Evolutionary conservation across 495 filamentous ascomycete genomes (phyloP).

Genomic region (Peziza echinospora): DNA sequence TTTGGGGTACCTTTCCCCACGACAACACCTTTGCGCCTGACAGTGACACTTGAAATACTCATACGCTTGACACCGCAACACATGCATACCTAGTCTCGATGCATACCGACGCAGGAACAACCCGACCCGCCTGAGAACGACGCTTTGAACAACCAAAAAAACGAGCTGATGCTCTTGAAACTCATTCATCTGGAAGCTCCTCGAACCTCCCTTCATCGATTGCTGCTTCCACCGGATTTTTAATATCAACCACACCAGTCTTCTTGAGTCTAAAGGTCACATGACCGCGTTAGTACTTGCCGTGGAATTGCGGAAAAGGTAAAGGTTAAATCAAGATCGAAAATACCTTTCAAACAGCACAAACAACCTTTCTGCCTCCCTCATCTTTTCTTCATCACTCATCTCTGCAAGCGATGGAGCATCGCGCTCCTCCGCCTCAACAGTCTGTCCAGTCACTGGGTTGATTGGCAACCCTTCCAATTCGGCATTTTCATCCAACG

Average conservation of each 20-base stretch:
- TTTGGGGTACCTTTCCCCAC: too few species aligned
- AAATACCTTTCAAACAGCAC: constrained; percentile 78
- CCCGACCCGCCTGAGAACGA: too few species aligned
- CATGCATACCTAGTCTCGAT: too few species aligned
- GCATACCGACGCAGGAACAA: too few species aligned
- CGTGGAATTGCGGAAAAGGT: background rate
- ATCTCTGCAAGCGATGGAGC: constrained; percentile 35
- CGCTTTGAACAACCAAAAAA: too few species aligned
- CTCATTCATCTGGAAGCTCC: too few species aligned
- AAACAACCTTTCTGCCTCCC: constrained; percentile 81
- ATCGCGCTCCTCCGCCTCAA: constrained; percentile 38
- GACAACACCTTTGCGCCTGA: too few species aligned
- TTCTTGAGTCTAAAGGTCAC: constrained; percentile 39
- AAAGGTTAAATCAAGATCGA: too few species aligned
- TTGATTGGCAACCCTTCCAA: constrained; percentile 34
- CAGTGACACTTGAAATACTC: too few species aligned
- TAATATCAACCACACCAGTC: constrained; percentile 60
- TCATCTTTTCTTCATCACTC: constrained; percentile 78
- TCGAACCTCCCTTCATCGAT: constrained; percentile 57
- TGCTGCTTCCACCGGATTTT: constrained; percentile 68
- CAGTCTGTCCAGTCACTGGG: constrained; percentile 72
- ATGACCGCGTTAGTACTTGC: constrained; percentile 6
- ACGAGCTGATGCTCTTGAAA: too few species aligned
- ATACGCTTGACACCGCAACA: too few species aligned
- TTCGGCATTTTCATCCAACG: constrained; percentile 5